Percentiles rank a stretch among this genome's conserved stretches.
phyloP scores from a whole-genome alignment of 345 rosid species.

The Pugionium cornutum region DNA sequence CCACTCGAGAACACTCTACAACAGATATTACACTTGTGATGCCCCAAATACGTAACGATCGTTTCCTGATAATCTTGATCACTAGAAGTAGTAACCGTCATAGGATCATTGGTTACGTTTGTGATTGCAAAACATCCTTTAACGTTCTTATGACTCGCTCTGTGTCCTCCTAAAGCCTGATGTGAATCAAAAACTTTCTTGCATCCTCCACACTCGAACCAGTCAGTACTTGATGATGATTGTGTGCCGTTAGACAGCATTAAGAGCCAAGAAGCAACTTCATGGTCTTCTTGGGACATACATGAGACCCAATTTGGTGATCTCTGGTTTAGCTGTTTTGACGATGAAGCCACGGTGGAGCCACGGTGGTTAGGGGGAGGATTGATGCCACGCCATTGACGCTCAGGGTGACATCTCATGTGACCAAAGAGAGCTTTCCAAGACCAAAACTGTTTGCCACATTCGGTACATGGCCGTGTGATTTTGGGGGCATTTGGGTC shows the following conservation, averaged over 20 bases:
- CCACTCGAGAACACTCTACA: constrained; percentile 62
- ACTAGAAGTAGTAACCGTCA: constrained; percentile 26
- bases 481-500: constrained; percentile 75
- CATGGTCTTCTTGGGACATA: constrained; percentile 63
- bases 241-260: constrained; percentile 46
- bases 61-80: constrained; percentile 32
- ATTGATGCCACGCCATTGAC: constrained; percentile 78
- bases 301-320: constrained; percentile 11
- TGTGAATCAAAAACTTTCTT: constrained; percentile 83
- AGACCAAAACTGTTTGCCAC: constrained; percentile 90
- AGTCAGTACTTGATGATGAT: constrained; percentile 19
- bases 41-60: constrained; percentile 39
- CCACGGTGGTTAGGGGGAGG: constrained; percentile 57
- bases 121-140: constrained; percentile 75
- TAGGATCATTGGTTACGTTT: constrained; percentile 41
- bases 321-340: constrained; percentile 18
- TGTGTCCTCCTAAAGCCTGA: constrained; percentile 88
- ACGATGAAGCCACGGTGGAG: constrained; percentile 30
- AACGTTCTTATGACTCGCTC: constrained; percentile 84
- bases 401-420: constrained; percentile 94
- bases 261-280: constrained; percentile 68
- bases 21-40: constrained; percentile 66
- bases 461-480: constrained; percentile 82
- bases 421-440: constrained; percentile 93
- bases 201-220: constrained; percentile 77